Evolutionary conservation across 73 alveolate genomes (phyloP), one percentile per base, ranked within the genome.

Genomic region (Durusdinium trenchii): DNA sequence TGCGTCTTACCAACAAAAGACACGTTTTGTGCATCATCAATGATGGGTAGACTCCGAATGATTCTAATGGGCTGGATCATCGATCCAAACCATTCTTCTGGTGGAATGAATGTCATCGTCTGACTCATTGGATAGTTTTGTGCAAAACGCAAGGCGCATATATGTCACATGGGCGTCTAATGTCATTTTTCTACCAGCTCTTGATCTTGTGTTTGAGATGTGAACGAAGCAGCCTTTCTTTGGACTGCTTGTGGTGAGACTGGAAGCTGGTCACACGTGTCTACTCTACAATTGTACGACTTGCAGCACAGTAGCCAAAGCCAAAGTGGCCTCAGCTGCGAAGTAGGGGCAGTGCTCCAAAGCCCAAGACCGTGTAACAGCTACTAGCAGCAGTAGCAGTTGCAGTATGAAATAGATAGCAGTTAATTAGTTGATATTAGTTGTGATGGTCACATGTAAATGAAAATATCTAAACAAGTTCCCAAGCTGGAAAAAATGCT

Each of bases 301-400:
- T 54, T 1, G 90, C 98, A 0, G 89, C 98, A 45, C 84, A 91
- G 78, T 91, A 91, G 98, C 98, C 57, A 76, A 91, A 91, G 60
- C 98, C 98, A 67, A 40, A 67, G 26, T 64, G 87, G 30, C 96
- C 96, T 90, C 45, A 14, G 46, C 28, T 26, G 38, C 47, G 45
- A 30, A 69, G 43, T 20, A 12, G 83, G 38, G 45, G 86, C 6
- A 12, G 86, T 26, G 57, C 86, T 28, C 52, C 32, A 52, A 14
- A 0, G 54, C 9, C 52, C 32, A 38, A 75, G 28, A 2, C n/a
- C 73, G 14, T 43, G 46, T 18, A 35, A 76, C 9, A 36, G 36
- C 30, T n/a, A 52, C 35, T 75, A 30, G 51, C n/a, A n/a, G n/a
- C n/a, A n/a, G n/a, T n/a, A n/a, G n/a, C n/a, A n/a, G n/a, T n/a